Conservation (phyloP, 2,329 filamentous ascomycete genomes). For the Cordyceps militaris region DNA sequence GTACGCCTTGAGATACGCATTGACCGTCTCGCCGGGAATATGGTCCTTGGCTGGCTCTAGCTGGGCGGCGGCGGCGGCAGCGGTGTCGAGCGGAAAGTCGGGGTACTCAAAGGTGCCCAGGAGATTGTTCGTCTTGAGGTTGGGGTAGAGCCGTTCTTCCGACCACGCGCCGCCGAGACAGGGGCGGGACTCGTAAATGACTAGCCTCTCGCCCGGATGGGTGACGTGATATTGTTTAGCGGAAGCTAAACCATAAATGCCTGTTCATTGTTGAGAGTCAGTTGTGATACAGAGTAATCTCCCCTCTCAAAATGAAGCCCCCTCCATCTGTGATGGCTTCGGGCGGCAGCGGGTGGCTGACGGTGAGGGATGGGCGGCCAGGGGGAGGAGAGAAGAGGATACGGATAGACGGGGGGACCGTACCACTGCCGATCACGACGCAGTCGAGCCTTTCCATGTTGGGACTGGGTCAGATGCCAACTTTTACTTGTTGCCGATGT, state of each 20-base stretch:
- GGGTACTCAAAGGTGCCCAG: conserved; percentile 66
- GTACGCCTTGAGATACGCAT: conserved; percentile 41
- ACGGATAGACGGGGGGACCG: conserved; percentile 18
- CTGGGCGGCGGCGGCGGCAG: too few relatives aligned
- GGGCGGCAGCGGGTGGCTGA: not conserved
- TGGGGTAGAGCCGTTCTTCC: conserved; percentile 57
- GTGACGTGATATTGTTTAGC: conserved; percentile 56
- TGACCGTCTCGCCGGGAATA: conserved; percentile 40
- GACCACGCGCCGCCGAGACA: conserved; percentile 66
- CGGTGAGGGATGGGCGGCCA: not conserved
- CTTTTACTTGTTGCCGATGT: not conserved
- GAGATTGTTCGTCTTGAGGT: conserved; percentile 68
- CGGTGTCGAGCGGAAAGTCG: conserved; percentile 67
- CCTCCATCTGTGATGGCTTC: not conserved
- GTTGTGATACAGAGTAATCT: too few relatives aligned
- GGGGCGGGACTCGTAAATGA: conserved; percentile 49
- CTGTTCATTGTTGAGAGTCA: conserved; percentile 19
- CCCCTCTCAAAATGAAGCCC: not conserved
- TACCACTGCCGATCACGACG: conserved; percentile 48
- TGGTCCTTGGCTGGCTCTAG: conserved; percentile 37
- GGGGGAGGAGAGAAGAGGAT: conserved; percentile 9
- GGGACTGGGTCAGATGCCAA: too few relatives aligned
- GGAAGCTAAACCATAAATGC: conserved; percentile 50
- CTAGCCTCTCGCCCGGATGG: conserved; percentile 48
- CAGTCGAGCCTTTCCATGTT: conserved; percentile 39